Percentiles rank a stretch among this genome's conserved stretches.
Conservation (phyloP, 2,329 filamentous ascomycete genomes). For the Helotiales sp. region DNA sequence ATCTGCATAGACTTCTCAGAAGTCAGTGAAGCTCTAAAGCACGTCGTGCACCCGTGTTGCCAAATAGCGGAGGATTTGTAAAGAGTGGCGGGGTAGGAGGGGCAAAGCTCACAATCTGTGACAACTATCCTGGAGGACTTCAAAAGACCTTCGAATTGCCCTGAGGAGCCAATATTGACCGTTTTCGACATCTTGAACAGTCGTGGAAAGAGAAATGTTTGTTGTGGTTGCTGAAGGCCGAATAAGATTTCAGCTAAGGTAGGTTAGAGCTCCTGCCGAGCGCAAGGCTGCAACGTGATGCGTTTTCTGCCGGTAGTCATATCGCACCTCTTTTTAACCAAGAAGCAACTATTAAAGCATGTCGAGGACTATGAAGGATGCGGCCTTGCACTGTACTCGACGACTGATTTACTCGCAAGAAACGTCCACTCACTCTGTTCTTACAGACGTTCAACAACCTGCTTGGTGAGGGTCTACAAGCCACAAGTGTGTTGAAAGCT, state of each 20-base stretch:
- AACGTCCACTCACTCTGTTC: too few relatives aligned
- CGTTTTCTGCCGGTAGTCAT: too few relatives aligned
- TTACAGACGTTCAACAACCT: too few relatives aligned
- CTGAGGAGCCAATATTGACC: constrained; percentile 51
- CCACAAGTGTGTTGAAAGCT: too few relatives aligned
- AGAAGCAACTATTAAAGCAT: too few relatives aligned
- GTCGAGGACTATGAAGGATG: too few relatives aligned
- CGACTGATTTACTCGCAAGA: too few relatives aligned
- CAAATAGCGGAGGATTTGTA: constrained; percentile 6
- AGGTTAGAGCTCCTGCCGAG: neutral
- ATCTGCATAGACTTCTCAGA: constrained; percentile 74
- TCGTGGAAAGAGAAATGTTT: neutral
- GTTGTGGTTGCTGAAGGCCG: constrained; percentile 1
- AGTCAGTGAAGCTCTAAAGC: constrained; percentile 15
- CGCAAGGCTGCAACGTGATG: neutral
- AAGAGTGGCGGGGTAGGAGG: constrained; percentile 31
- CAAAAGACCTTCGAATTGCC: constrained; percentile 68
- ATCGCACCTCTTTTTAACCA: too few relatives aligned
- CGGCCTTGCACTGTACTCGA: too few relatives aligned
- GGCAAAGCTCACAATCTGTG: constrained; percentile 74
- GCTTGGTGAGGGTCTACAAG: too few relatives aligned
- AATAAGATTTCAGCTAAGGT: neutral
- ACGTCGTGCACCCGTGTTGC: neutral
- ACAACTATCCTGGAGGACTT: constrained; percentile 77
- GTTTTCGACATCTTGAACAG: constrained; percentile 35